phyloP scores from a whole-genome alignment of 2,329 filamentous ascomycete genomes.

The Lasiodiplodia hormozganensis region DNA sequence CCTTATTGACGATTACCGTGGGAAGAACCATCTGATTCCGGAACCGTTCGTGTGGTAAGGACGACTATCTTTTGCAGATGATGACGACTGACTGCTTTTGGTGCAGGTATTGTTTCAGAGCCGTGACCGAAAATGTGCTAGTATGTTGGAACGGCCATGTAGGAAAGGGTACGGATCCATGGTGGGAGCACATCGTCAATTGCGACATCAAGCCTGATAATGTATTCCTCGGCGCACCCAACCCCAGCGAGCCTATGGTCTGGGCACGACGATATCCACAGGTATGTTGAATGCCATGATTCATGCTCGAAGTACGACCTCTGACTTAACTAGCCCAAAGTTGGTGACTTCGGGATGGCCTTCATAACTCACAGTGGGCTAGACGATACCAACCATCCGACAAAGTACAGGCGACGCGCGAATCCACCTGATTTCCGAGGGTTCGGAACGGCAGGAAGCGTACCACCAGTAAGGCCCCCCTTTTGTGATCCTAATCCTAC shows the following conservation, averaged over 20 bases:
- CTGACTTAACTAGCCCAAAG: background rate
- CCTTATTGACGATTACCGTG: background rate
- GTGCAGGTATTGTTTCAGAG: constrained; percentile 6
- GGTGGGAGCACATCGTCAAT: constrained; percentile 6
- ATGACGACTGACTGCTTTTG: background rate
- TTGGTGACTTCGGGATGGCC: background rate
- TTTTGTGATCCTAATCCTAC: background rate
- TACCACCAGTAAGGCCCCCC: background rate
- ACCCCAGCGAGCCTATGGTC: background rate
- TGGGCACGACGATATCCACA: constrained; percentile 7
- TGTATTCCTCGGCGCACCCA: background rate
- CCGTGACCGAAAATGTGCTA: background rate
- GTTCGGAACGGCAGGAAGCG: background rate
- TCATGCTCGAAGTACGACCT: background rate
- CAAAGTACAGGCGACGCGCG: background rate
- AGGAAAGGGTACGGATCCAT: background rate
- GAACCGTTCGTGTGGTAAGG: constrained; percentile 7
- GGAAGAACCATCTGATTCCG: background rate
- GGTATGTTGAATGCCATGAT: background rate
- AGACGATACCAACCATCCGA: background rate
- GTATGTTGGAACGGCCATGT: constrained; percentile 2
- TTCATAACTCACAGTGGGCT: background rate
- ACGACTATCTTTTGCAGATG: no score
- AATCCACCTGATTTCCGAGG: background rate
- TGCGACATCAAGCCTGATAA: constrained; percentile 5